Base-by-base conservation (phyloP, 2,329 filamentous ascomycete genomes). In the Hymenoscyphus occultus region DNA sequence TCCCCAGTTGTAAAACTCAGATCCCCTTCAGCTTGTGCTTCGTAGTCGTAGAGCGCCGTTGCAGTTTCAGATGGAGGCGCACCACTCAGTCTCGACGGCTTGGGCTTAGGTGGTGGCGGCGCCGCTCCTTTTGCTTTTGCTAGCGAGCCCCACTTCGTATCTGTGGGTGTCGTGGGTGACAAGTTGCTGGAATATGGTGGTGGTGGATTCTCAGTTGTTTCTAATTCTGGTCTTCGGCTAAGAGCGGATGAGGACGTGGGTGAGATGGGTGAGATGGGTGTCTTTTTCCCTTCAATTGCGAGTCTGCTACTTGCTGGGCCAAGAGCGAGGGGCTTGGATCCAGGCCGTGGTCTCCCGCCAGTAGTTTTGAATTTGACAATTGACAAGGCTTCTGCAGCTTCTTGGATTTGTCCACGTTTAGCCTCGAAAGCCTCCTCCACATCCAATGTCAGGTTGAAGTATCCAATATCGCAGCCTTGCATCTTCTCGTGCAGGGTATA, bases 401-500 rank as follows among this genome's bases (percentile, higher is more conserved):
- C 91, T 75, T 95, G 89, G 66, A 95, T 89, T 72, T 96, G 90
- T 32, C 93, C 94, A 39, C 93, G 90, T 81, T 97, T 97, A 77
- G 87, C 84, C 73, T 91, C 83, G 77, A 96, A 99, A 13, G 92
- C 93, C 69, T 94, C 94, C 77, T 97, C 92, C 56, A 99, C 90
- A 74, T 96, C 93, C 39, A 91, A 84, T 1, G 90, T 91, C 61
- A 99, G 84, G 77, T 99, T 91, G 78, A 99, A 99, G 80, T 99
- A 99, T 67, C 93, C 93, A 75, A 99, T 99, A 75, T 98, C 93
- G 77, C 96, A 93, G 71, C 85, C 88, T 80, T 99, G 95, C 95
- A 99, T 99, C 79, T 90, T 92, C 79, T 98, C 94, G 77, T 99
- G 95, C 62, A 99, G 83, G 0, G 95, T 99, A 79, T 99, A 99